phyloP scores from a whole-genome alignment of 306 rosid species.

The Fagus sylvatica region DNA sequence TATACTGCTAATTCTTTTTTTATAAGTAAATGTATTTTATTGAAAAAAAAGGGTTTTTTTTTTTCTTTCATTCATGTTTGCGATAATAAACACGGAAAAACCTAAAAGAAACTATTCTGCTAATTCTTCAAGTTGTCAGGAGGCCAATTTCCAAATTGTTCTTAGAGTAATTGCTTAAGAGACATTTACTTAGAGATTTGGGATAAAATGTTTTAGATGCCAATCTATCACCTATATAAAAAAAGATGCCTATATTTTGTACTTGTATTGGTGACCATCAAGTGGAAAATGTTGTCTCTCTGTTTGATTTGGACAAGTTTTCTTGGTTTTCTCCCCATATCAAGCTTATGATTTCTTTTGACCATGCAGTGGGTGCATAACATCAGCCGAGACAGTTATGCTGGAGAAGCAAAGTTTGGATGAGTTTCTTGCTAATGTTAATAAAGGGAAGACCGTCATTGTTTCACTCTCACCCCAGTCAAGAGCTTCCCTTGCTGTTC shows the following conservation, averaged over 20 bases:
- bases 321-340: too few species aligned
- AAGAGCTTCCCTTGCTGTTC: constrained; percentile 86
- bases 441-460: constrained; percentile 64
- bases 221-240: too few species aligned
- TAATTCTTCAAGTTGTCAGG: background rate
- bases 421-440: constrained; percentile 71
- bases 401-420: constrained; percentile 97
- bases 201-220: background rate
- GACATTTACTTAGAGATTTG: background rate
- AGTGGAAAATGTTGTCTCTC: background rate
- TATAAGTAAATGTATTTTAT: too few species aligned
- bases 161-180: background rate
- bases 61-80: too few species aligned
- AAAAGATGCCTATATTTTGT: background rate
- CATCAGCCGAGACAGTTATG: constrained; percentile 95
- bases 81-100: too few species aligned
- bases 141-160: background rate
- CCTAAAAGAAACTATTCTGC: background rate
- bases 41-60: too few species aligned
- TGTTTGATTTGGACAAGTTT: background rate
- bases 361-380: constrained; percentile 84
- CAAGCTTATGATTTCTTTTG: constrained; percentile 21
- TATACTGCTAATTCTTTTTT: background rate
- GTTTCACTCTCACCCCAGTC: constrained; percentile 93
- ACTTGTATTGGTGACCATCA: background rate